phyloP scores from a whole-genome alignment of 2,329 filamentous ascomycete genomes.

The Cladosporium halotolerans region DNA sequence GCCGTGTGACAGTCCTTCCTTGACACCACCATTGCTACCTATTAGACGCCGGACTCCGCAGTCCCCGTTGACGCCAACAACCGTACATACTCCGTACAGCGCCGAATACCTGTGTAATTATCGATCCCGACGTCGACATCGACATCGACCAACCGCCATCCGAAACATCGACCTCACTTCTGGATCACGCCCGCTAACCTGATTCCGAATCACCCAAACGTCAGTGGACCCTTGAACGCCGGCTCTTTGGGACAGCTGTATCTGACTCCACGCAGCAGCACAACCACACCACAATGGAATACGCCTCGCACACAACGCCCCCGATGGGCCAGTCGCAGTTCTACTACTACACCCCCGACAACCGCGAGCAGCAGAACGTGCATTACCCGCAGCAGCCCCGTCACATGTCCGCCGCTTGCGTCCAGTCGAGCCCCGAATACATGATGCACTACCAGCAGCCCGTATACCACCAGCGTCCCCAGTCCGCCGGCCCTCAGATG shows the following conservation, averaged over 20 bases:
- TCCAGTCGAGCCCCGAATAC: constrained; percentile 42
- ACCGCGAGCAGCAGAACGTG: constrained; percentile 5
- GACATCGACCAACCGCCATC: neutral
- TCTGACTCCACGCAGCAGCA: constrained; percentile 3
- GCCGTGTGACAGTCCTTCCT: constrained; percentile 5
- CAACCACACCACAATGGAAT: constrained; percentile 26
- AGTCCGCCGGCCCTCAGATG: constrained; percentile 26
- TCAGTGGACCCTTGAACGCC: constrained; percentile 4
- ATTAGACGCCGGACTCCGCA: constrained; percentile 7
- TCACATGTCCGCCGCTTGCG: constrained; percentile 41
- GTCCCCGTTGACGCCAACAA: constrained; percentile 1
- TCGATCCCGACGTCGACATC: neutral
- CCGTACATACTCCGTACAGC: constrained; percentile 7
- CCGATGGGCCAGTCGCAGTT: constrained; percentile 64
- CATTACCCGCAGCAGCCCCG: constrained; percentile 39
- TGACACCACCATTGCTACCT: constrained; percentile 8
- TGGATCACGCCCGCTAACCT: constrained; percentile 1
- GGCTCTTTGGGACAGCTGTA: neutral
- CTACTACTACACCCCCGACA: constrained; percentile 79
- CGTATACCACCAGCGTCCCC: constrained; percentile 30
- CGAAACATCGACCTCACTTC: constrained; percentile 3
- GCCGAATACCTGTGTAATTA: constrained; percentile 2
- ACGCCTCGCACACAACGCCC: constrained; percentile 42
- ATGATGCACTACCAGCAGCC: constrained; percentile 50
- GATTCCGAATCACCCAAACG: constrained; percentile 5